Base-by-base conservation (phyloP, 1,284 basidiomycete genomes). In the Puccinia hordei region DNA sequence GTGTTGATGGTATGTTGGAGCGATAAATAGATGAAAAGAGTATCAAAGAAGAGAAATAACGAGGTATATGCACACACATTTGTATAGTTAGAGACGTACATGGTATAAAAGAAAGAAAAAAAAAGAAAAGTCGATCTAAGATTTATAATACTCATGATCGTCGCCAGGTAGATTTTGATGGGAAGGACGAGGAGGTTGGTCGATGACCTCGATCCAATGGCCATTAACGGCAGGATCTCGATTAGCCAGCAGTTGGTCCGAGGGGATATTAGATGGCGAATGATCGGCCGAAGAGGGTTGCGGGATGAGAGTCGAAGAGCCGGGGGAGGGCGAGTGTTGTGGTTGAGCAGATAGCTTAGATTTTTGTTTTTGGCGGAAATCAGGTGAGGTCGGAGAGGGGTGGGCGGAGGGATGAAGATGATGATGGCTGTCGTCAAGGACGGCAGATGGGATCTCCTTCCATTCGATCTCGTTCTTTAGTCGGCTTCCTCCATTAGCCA, bases 381-480 rank as follows among this genome's bases (percentile, higher is more conserved):
- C 33, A 38, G 33, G 22, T 17, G 38, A 4, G 38, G 4, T 33
- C 17, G n/a, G 27, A 33, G 57, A 33, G 59, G 33, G 3, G 17
- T 33, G 33, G 13, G 27, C 24, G 9, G 30, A 33, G 5, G 57
- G 8, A n/a, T 10, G 12, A 13, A n/a, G 63, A 10, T 72, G 69
- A 17, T 44, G 44, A n/a, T n/a, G n/a, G n/a, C n/a, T n/a, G n/a
- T n/a, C n/a, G n/a, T n/a, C n/a, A n/a, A n/a, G n/a, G n/a, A n/a
- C n/a, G 13, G 53, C 24, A 4, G 53, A 9, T 1, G 41, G n/a
- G 24, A 78, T 27, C 27, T 68, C 27, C 35, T 68, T 78, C 75
- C 75, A 78, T 38, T 78, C 65, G 24, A 78, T 59, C 51, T 80
- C 68, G 59, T 80, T 72, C 55, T 46, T 80, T 33, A 80, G n/a